Percentiles rank a stretch among this genome's conserved stretches.
phyloP scores from a whole-genome alignment of 2,329 filamentous ascomycete genomes.

The Epichloe amarillans region DNA sequence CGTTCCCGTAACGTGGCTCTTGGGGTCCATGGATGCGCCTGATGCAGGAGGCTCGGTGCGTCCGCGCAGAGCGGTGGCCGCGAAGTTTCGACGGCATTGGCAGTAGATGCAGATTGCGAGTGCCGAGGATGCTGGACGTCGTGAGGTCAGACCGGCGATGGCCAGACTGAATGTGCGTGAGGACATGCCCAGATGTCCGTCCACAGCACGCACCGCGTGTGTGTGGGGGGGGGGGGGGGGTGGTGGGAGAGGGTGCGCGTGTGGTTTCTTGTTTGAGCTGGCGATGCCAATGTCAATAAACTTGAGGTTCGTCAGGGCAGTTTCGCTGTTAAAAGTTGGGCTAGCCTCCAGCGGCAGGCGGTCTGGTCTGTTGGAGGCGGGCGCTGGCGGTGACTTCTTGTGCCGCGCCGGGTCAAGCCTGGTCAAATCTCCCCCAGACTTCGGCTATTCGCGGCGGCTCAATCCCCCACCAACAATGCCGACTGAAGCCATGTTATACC shows the following conservation, averaged over 20 bases:
- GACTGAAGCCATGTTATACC: constrained; percentile 16
- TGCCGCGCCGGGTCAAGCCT: not conserved
- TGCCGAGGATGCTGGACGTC: constrained; percentile 11
- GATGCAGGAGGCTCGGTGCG: constrained; percentile 21
- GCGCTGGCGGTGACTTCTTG: no score
- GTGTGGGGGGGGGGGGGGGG: no score
- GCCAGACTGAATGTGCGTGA: constrained; percentile 19
- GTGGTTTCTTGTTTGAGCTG: not conserved
- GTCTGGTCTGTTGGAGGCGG: not conserved
- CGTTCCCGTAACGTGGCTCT: constrained; percentile 27
- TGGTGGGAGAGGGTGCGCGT: not conserved
- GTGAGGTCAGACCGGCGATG: constrained; percentile 12
- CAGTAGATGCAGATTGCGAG: constrained; percentile 33
- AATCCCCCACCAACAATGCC: constrained; percentile 20
- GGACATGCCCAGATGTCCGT: constrained; percentile 13
- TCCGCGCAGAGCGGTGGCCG: constrained; percentile 25
- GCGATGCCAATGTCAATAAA: not conserved
- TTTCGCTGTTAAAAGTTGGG: not conserved
- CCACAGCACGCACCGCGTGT: not conserved
- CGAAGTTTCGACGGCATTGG: constrained; percentile 37
- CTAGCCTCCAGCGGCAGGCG: not conserved
- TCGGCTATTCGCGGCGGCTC: constrained; percentile 25
- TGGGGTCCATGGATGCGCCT: constrained; percentile 23
- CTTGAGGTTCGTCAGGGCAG: not conserved
- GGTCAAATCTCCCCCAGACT: constrained; percentile 2